Evolutionary conservation across 2,329 filamentous ascomycete genomes (phyloP).

Genomic region (Samsoniella hepiali): DNA sequence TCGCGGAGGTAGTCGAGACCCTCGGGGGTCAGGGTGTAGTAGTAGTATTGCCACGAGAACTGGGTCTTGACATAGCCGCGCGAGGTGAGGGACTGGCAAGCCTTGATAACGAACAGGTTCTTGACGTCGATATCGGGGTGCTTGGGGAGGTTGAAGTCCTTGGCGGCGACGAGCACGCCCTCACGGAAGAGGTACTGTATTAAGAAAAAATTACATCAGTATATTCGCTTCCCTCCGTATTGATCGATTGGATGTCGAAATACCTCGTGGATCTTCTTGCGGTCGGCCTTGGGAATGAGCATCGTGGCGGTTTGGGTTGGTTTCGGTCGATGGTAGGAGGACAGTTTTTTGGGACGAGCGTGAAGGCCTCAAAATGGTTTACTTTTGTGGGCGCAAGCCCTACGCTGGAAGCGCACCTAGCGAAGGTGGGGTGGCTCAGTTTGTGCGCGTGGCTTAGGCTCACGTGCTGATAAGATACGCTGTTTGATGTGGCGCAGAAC

Average conservation of each 20-base stretch:
- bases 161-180: constrained; percentile 93
- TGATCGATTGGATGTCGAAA: constrained; percentile 21
- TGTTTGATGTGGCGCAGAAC: neutral
- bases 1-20: constrained; percentile 99
- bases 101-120: constrained; percentile 99
- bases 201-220: constrained; percentile 18
- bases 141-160: constrained; percentile 98
- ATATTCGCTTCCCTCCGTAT: constrained; percentile 13
- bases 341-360: constrained; percentile 36
- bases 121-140: constrained; percentile 98
- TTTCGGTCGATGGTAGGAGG: constrained; percentile 50
- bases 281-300: constrained; percentile 99
- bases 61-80: constrained; percentile 99
- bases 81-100: constrained; percentile 95
- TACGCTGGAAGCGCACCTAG: constrained; percentile 36
- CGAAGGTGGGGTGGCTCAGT: constrained; percentile 33
- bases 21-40: constrained; percentile 99
- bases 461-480: constrained; percentile 34
- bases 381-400: constrained; percentile 47
- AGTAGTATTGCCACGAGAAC: constrained; percentile 99
- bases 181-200: constrained; percentile 90
- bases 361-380: constrained; percentile 42
- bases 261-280: constrained; percentile 98
- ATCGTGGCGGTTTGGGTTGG: constrained; percentile 59
- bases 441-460: constrained; percentile 27